phyloP scores from a whole-genome alignment of 1,284 basidiomycete genomes.

The Phylloboletellus chloephorus region DNA sequence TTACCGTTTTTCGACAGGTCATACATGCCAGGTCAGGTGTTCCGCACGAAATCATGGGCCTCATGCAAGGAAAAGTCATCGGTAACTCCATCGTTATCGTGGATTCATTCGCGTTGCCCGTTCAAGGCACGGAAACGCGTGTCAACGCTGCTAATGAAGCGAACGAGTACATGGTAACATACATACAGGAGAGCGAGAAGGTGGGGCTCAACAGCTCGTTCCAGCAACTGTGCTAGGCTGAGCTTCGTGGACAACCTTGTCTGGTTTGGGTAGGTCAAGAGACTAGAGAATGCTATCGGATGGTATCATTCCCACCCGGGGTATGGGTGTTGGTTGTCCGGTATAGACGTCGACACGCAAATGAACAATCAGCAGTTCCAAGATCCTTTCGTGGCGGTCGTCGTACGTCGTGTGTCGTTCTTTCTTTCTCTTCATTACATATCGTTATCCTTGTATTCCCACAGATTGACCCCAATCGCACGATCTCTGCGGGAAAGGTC shows the following conservation, averaged over 20 bases:
- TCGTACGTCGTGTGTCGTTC: conserved; percentile 53
- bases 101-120: conserved; percentile 95
- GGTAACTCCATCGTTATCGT: conserved; percentile 85
- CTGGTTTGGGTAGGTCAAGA: conserved; percentile 53
- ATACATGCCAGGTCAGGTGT: conserved; percentile 98
- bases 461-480: conserved; percentile 96
- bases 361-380: conserved; percentile 91
- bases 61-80: conserved; percentile 97
- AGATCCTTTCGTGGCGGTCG: conserved; percentile 96
- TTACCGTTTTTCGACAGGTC: conserved; percentile 48
- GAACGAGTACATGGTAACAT: conserved; percentile 98
- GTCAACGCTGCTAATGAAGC: conserved; percentile 97
- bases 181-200: conserved; percentile 73
- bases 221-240: neutral
- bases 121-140: conserved; percentile 98
- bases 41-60: conserved; percentile 97
- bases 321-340: conserved; percentile 96
- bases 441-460: neutral
- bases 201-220: conserved; percentile 36
- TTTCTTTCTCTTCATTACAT: neutral
- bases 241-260: neutral
- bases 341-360: conserved; percentile 95
- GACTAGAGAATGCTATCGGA: conserved; percentile 88
- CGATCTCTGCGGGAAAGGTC: conserved; percentile 95
- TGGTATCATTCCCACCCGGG: conserved; percentile 99